Evolutionary conservation across 768 basidiomycete genomes (phyloP).

Genomic region (Psilocybe cyanescens): DNA sequence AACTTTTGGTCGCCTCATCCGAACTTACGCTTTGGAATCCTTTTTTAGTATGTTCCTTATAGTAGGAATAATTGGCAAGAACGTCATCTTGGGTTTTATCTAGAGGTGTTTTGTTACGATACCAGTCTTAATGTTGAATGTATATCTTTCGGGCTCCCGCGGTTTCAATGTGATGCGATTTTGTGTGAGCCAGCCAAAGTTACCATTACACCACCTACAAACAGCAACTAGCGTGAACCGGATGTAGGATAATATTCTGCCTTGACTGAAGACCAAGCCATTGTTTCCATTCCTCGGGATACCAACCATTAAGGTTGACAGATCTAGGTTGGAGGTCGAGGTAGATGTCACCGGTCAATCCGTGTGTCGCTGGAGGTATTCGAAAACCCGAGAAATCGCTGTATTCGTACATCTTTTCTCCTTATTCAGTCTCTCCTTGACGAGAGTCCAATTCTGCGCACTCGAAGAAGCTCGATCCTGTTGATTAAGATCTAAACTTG

Average conservation of each 20-base stretch:
- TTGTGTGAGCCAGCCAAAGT: background rate
- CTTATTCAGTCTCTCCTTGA: background rate
- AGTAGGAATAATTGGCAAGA: background rate
- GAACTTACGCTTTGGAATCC: background rate
- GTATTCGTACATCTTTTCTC: background rate
- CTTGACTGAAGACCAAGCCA: constrained; percentile 11
- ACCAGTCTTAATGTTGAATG: background rate
- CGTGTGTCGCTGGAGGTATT: constrained; percentile 5
- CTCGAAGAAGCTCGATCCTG: background rate
- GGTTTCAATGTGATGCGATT: background rate
- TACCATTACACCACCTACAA: background rate
- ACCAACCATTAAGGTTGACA: constrained; percentile 14
- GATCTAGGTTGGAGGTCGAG: constrained; percentile 13
- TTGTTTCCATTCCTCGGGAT: constrained; percentile 11
- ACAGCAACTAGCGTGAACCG: background rate
- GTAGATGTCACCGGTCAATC: constrained; percentile 15
- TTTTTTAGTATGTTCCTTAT: background rate
- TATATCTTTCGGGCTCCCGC: background rate
- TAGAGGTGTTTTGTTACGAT: background rate
- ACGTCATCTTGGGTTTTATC: background rate
- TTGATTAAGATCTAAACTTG: background rate
- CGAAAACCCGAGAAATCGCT: constrained; percentile 17
- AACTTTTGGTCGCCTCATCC: background rate
- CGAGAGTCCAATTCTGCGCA: background rate
- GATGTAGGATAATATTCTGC: constrained; percentile 1